phyloP scores from a whole-genome alignment of 805 yeast genomes.

The Ogataea henricii region DNA sequence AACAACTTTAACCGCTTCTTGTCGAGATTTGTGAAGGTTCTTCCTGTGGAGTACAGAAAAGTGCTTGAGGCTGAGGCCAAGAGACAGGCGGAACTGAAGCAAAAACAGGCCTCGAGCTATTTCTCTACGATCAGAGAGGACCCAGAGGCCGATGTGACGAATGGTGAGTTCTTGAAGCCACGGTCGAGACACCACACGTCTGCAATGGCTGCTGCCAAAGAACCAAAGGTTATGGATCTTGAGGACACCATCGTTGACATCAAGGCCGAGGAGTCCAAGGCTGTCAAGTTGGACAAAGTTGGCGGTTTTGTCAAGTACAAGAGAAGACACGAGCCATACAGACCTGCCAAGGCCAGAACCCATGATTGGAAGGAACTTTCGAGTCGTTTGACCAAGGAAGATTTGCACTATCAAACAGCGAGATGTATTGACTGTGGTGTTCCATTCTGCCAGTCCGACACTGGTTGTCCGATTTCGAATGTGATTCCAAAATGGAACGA shows the following conservation, averaged over 20 bases:
- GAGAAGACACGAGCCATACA: conserved; percentile 83
- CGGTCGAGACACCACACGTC: conserved; percentile 36
- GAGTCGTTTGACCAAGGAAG: conserved; percentile 77
- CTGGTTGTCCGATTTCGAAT: conserved; percentile 97
- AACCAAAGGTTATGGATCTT: conserved; percentile 85
- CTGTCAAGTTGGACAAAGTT: conserved; percentile 70
- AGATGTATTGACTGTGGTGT: conserved; percentile 99
- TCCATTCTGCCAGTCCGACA: conserved; percentile 97
- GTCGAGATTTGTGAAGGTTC: conserved; percentile 88
- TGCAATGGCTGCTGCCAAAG: conserved; percentile 40
- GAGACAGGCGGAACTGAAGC: conserved; percentile 62
- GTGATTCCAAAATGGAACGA: conserved; percentile 98
- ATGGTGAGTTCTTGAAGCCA: conserved; percentile 77
- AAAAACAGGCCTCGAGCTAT: conserved; percentile 64
- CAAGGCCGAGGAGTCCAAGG: conserved; percentile 62
- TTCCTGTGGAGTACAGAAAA: conserved; percentile 88
- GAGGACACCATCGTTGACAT: conserved; percentile 85
- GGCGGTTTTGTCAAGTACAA: conserved; percentile 94
- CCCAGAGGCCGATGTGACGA: conserved; percentile 82
- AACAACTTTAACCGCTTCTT: conserved; percentile 85
- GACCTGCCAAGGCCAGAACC: conserved; percentile 73
- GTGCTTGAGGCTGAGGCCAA: conserved; percentile 79
- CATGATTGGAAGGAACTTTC: conserved; percentile 93
- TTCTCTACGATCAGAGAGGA: conserved; percentile 76
- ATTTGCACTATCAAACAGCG: conserved; percentile 88